Evolutionary conservation across 2,329 filamentous ascomycete species (phyloP).

Genomic region (Cladosporium sp.): DNA sequence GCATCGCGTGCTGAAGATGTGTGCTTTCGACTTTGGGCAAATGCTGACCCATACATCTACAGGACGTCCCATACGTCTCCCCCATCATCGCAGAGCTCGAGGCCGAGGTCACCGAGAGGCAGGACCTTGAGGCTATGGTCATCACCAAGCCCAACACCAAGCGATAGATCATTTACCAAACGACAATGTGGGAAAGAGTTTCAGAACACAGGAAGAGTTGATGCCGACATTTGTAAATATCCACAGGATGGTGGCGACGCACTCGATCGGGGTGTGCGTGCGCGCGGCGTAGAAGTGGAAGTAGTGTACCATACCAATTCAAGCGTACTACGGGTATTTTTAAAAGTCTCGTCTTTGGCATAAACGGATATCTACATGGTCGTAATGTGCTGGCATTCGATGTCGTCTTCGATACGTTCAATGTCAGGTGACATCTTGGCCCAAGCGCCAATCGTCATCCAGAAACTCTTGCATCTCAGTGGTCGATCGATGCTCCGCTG

Average conservation of each 20-base stretch:
- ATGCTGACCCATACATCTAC: conserved; percentile 13
- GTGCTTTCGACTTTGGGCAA: background rate
- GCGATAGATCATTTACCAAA: conserved; percentile 4
- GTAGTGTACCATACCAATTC: conserved; percentile 13
- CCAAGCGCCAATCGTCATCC: conserved; percentile 5
- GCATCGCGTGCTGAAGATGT: background rate
- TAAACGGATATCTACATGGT: too few species aligned
- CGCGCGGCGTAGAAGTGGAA: conserved; percentile 1
- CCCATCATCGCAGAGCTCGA: conserved; percentile 66
- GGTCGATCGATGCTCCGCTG: conserved; percentile 7
- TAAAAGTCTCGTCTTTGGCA: too few species aligned
- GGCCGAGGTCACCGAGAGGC: conserved; percentile 60
- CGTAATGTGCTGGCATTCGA: background rate
- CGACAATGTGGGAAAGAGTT: background rate
- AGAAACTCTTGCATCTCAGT: conserved; percentile 1
- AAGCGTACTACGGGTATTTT: conserved; percentile 1
- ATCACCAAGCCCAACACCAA: conserved; percentile 42
- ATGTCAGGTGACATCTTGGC: conserved; percentile 4
- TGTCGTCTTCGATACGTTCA: background rate
- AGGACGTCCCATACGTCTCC: conserved; percentile 64
- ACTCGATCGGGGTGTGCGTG: background rate
- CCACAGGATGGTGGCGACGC: conserved; percentile 10
- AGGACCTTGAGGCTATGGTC: conserved; percentile 63
- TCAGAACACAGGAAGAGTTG: background rate
- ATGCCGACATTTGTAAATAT: conserved; percentile 13